Conservation (phyloP, 1,139 yeast species). For the Candida glucosophila region DNA sequence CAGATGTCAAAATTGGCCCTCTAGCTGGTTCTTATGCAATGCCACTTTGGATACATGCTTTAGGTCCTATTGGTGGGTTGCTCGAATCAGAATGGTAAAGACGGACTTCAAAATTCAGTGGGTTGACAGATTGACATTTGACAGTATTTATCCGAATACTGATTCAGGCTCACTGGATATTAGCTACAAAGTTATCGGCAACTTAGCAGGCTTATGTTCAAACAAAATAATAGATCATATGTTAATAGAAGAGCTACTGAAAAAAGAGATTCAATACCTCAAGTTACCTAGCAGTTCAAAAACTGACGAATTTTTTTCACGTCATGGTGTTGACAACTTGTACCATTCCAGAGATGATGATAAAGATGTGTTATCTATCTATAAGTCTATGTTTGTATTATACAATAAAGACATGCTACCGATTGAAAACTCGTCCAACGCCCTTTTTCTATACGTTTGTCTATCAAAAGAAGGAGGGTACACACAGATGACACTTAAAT, state of each 20-base stretch:
- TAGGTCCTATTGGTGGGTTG: conserved; percentile 53
- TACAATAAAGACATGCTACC: conserved; percentile 29
- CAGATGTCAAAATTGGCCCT: conserved; percentile 63
- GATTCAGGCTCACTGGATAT: conserved; percentile 17
- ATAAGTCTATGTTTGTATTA: conserved; percentile 25
- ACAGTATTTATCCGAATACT: conserved; percentile 5
- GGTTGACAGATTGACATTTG: conserved; percentile 30
- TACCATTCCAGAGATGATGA: too few species aligned
- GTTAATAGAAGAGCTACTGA: conserved; percentile 51
- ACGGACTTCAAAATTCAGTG: conserved; percentile 61
- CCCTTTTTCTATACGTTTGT: conserved; percentile 25
- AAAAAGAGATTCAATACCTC: conserved; percentile 29
- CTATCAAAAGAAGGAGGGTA: conserved; percentile 15
- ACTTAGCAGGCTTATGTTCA: conserved; percentile 44
- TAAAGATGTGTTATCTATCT: conserved; percentile 6
- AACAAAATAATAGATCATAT: conserved; percentile 57
- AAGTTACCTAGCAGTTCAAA: conserved; percentile 4
- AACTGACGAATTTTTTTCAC: too few species aligned
- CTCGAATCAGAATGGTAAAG: conserved; percentile 47
- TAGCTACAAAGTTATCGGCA: conserved; percentile 37
- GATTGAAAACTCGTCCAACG: conserved; percentile 24
- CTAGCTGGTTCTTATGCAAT: conserved; percentile 57
- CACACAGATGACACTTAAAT: conserved; percentile 18
- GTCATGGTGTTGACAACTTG: too few species aligned
- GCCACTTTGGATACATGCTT: conserved; percentile 37